Percentiles rank a stretch among this genome's conserved stretches.
Conservation (phyloP, 352 stramenopile genomes). For the Pelagophyceae sp. region DNA sequence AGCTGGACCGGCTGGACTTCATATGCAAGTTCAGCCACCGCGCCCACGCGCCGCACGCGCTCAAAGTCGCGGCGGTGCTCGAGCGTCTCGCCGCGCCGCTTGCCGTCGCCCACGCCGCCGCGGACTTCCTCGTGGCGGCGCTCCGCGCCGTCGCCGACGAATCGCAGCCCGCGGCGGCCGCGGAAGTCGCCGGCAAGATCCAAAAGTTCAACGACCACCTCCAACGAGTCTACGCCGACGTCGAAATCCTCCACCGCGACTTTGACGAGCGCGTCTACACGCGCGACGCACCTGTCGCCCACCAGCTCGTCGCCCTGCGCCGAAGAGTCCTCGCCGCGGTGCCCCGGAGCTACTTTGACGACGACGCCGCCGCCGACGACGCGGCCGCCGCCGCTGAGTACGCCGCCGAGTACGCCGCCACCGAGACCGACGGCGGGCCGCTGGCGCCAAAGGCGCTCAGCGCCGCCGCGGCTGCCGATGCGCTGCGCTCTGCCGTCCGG, state of each 20-base stretch:
- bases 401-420: too few species aligned
- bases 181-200: not conserved
- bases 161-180: not conserved
- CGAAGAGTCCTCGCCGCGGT: not conserved
- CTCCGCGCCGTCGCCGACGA: not conserved
- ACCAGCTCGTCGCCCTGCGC: not conserved
- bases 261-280: not conserved
- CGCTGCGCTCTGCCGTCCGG: too few species aligned
- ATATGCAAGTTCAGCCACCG: slow-evolving; percentile 6
- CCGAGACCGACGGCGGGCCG: too few species aligned
- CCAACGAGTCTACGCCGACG: not conserved
- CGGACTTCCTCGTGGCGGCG: not conserved
- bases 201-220: not conserved
- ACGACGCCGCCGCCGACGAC: not conserved
- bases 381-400: too few species aligned
- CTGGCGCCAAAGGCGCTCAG: too few species aligned
- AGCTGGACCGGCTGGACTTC: slow-evolving; percentile 1
- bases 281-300: not conserved
- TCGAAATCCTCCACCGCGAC: not conserved
- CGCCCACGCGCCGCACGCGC: not conserved
- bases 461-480: too few species aligned
- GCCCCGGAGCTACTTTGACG: not conserved
- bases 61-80: not conserved
- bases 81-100: not conserved
- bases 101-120: not conserved